These are phyloP conservation scores for Torulaspora franciscae DNA, from an alignment of 805 yeast genomes.

Conservation along the genomic window DNA sequence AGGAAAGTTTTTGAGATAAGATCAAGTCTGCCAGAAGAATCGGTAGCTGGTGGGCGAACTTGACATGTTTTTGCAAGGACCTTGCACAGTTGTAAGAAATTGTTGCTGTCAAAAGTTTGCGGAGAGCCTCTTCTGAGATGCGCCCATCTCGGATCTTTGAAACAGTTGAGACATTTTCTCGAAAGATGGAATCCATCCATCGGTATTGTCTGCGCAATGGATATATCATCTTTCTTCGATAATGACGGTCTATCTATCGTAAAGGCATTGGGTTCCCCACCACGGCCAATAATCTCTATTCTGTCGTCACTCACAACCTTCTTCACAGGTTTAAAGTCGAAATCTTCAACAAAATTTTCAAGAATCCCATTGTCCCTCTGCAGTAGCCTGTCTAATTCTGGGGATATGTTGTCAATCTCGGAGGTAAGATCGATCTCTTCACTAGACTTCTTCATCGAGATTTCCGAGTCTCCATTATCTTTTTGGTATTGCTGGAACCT, in stretches of 20 bases:
- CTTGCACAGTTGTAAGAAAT: constrained; percentile 27
- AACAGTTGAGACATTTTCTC: constrained; percentile 41
- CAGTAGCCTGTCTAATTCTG: constrained; percentile 13
- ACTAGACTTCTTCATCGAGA: background rate
- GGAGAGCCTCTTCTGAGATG: constrained; percentile 76
- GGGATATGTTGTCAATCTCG: constrained; percentile 6
- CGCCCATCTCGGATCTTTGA: constrained; percentile 55
- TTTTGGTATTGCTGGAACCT: constrained; percentile 19
- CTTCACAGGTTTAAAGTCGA: constrained; percentile 21
- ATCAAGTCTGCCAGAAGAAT: constrained; percentile 13
- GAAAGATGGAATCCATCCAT: constrained; percentile 81
- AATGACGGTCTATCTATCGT: constrained; percentile 9
- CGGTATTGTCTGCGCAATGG: constrained; percentile 47
- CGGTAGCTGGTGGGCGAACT: constrained; percentile 17
- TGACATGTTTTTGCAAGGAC: constrained; percentile 19
- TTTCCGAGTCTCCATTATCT: background rate
- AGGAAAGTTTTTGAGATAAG: constrained; percentile 21
- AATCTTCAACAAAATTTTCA: constrained; percentile 23
- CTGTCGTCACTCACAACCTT: constrained; percentile 19
- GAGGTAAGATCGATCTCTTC: constrained; percentile 6
- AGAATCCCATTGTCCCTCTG: constrained; percentile 15
- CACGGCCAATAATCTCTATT: constrained; percentile 28
- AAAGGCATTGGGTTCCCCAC: constrained; percentile 30
- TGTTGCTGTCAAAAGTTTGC: constrained; percentile 67
- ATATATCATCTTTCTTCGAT: constrained; percentile 12